Base-by-base conservation (phyloP, 163 green algal species). In the Chlamydomonas reinhardtii region DNA sequence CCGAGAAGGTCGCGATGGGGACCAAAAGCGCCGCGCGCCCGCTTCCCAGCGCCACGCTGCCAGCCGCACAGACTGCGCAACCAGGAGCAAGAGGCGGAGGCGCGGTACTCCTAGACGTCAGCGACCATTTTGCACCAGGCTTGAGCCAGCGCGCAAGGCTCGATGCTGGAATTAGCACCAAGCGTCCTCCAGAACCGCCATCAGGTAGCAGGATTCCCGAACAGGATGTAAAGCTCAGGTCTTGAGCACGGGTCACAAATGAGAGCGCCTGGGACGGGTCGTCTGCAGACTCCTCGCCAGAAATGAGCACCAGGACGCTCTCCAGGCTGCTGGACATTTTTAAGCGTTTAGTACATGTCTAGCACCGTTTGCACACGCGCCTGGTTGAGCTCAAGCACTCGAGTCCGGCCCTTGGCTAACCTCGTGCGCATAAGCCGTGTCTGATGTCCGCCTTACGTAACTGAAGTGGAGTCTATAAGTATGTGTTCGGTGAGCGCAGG, bases 211-310 rank as follows among this genome's bases (percentile, higher is more conserved):
- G 11, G 34, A 85, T 5, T 15, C 79, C 79, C 32, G 79, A 85
- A 27, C 79, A 85, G 2, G 79, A 85, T 14, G 66, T 85, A 22
- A 85, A 85, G 20, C 25, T 24, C 24, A 85, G 34, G 0, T 54
- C 79, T 11, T 76, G 54, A 19, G 66, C 31, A 8, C n/a, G 73
- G 0, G 77, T 76, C 14, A 34, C 32, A 16, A 85, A 85, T 9
- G 76, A 43, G 1, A 75, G 29, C 1, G 39, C 64, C 64, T 70
- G 61, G 2, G 61, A n/a, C 8, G 3, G 8, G 20, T 16, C 20
- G 14, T 2, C 25, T 1, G 8, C 4, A 66, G 24, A 29, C 12
- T 66, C 32, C 31, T 73, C 62, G 35, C 76, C 76, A 3, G 76
- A 84, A 11, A 84, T 32, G 31, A 84, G 32, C 22, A 84, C 64